Base-by-base conservation (phyloP, 2,329 filamentous ascomycete species). In the Cadophora gregata region DNA sequence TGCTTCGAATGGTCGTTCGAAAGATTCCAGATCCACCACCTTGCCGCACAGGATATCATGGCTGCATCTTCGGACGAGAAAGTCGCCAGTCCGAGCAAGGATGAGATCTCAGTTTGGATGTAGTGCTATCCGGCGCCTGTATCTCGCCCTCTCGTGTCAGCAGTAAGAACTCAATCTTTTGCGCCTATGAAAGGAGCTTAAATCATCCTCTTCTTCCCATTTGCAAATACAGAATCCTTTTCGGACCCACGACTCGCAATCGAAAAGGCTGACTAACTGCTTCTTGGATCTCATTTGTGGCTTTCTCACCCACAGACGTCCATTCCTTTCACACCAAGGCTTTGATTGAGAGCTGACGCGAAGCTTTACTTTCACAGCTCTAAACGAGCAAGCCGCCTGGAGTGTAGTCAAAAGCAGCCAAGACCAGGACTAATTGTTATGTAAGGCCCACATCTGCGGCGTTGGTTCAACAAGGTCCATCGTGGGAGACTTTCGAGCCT, bases 141-240 rank as follows among this genome's bases (percentile, higher is more conserved):
- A 21, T 58, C 31, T 25, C 21, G n/a, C 9, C 29, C 4, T 29
- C 36, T 63, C 48, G 48, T 48, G 64, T 73, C 68, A 72, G 69
- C 45, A 29, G 64, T 74, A 65, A 72, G 69, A 66, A 73, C 70
- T 70, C 68, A 70, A 72, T 71, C 62, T 67, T 27, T 33, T 48
- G 59, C 67, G 62, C 72, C 72, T 71, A 71, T 74, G 62, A 71
- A 67, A 61, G 68, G 59, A 65, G 58, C 64, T 50, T 27, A 62
- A 62, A 8, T 38, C 48, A 56, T 62, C 65, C 67, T 58, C 36
- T 42, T 9, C 45, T 25, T 64, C 61, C 66, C 62, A 73, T 73
- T 73, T 70, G 71, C 65, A 25, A 31, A 56, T 29, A 12, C 4
- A 60, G 21, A 51, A 31, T 31, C 29, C 55, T 42, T 24, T 29